Base-by-base conservation (phyloP, 441 rosid species). In the Syzygium malaccense region DNA sequence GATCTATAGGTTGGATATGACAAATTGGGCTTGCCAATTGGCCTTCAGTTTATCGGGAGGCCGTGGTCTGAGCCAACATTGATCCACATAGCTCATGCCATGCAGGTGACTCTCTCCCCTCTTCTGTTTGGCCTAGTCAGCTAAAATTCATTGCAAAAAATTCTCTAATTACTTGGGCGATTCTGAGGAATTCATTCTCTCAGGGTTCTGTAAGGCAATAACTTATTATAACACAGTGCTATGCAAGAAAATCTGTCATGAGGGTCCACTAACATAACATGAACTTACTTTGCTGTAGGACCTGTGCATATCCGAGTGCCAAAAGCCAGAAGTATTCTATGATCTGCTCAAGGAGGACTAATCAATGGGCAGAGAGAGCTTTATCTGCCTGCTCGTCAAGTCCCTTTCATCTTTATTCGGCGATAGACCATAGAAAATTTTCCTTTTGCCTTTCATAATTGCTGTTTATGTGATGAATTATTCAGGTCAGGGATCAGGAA, bases 21-120 rank as follows among this genome's bases (percentile, higher is more conserved):
- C 91, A 88, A 90, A 45, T 91, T 85, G 45, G 95, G 97, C 10
- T 87, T 96, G 92, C 98, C 98, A 7, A 94, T 96, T 55, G 96
- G 98, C 54, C 94, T 96, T 58, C 98, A 96, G 79, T 94, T 96
- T 80, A 94, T 95, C 3, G 98, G 98, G 87, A 94, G 87, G 91
- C 98, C 98, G 30, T 95, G 98, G 98, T 95, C 96, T 48, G 98
- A 96, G 78, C 64, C 97, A 28, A 95, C 95, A 48, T 71, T 95
- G 80, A 90, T 96, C 88, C 95, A 93, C 8, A 71, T 94, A 80
- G 96, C 96, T 78, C 92, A 48, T 80, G 95, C 96, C 68, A 91
- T 94, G 94, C 96, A 96, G 98, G 98, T 95, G 83, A 30, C 17
- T 13, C 51, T 56, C 55, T 78, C 56, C 54, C 56, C 49, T 49